Evolutionary conservation across 768 basidiomycete species (phyloP), one percentile per base, ranked within the genome.

Genomic region (Lactarius quietus): DNA sequence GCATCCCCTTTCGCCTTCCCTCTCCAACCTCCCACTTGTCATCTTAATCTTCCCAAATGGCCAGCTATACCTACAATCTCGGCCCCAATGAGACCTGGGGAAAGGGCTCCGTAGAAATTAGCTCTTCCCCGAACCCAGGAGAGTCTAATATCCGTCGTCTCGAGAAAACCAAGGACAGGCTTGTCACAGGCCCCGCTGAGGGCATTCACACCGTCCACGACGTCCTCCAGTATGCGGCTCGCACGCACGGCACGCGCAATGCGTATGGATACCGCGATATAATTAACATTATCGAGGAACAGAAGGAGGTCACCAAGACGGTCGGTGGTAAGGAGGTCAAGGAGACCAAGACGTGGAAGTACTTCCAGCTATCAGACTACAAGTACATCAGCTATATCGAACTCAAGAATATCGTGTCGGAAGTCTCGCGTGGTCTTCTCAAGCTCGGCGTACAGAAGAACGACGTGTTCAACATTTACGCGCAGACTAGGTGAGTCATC

Each of bases 301-400:
- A 87, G 74, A 98, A 97, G 79, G 86, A 93, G 72, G 84, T 98
- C 38, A 89, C 83, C 73, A 95, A 94, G 81, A 78, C 80, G 35
- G 86, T 95, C 51, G 88, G 82, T 6, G 96, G 95, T 36, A 88
- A 94, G 75, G 85, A 93, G 75, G 81, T 87, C 35, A 86, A 77
- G 3, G 91, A 98, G 81, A 92, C 79, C 75, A 99, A 99, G 84
- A 92, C 82, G 62, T 99, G 96, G 96, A 93, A 90, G 74, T 98
- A 89, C 77, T 99, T 93, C 77, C 84, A 95, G 76, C 83, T 98
- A 64, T 89, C 89, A 76, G 89, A 90, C 67, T 98, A 90, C 83
- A 85, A 92, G 77, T 98, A 87, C 75, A 77, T 89, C 72, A 84
- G 76, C 59, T 98, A 85, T 75, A 70, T 88, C 67, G 84, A 93